Percentiles rank a stretch among this genome's conserved stretches.
Evolutionary conservation across 495 filamentous ascomycete genomes (phyloP).

Genomic region (Neohortaea acidophila): DNA sequence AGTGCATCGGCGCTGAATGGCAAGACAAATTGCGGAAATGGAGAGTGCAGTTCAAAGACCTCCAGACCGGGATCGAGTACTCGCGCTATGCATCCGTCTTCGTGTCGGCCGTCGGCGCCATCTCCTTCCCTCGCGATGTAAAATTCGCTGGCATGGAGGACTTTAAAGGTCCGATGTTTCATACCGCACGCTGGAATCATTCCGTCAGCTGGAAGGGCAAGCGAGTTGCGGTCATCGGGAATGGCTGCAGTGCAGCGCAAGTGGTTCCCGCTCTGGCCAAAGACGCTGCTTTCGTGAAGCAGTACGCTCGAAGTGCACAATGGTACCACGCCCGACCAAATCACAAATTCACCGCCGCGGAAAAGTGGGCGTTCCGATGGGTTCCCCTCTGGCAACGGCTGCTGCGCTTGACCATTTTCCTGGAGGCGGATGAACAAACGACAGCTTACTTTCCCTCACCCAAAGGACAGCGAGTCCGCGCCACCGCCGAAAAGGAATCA

Average conservation of each 20-base stretch:
- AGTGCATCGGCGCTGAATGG: constrained; percentile 22
- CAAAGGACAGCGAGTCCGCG: constrained; percentile 1
- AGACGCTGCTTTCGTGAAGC: constrained; percentile 22
- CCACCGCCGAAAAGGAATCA: constrained; percentile 5
- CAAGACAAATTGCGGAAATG: constrained; percentile 15
- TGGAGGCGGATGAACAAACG: constrained; percentile 18
- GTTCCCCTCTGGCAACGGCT: constrained; percentile 21
- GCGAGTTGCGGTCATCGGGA: constrained; percentile 44
- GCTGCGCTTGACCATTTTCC: constrained; percentile 22
- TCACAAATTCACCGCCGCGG: constrained; percentile 14
- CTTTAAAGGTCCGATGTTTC: constrained; percentile 41
- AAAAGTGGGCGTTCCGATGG: constrained; percentile 17
- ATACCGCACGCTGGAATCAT: constrained; percentile 43
- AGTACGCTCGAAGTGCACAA: constrained; percentile 26
- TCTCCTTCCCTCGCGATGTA: constrained; percentile 6
- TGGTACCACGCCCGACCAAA: constrained; percentile 27
- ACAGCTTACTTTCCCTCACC: constrained; percentile 19
- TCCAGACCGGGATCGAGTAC: constrained; percentile 16
- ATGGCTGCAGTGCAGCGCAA: constrained; percentile 41
- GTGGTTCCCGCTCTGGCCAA: constrained; percentile 28
- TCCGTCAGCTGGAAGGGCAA: constrained; percentile 34
- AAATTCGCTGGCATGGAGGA: constrained; percentile 36
- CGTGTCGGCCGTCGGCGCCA: constrained; percentile 19
- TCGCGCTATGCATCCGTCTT: constrained; percentile 15
- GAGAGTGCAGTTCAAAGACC: constrained; percentile 21